Conservation (phyloP, 2,329 filamentous ascomycete genomes). For the Sclerotinia sclerotiorum region DNA sequence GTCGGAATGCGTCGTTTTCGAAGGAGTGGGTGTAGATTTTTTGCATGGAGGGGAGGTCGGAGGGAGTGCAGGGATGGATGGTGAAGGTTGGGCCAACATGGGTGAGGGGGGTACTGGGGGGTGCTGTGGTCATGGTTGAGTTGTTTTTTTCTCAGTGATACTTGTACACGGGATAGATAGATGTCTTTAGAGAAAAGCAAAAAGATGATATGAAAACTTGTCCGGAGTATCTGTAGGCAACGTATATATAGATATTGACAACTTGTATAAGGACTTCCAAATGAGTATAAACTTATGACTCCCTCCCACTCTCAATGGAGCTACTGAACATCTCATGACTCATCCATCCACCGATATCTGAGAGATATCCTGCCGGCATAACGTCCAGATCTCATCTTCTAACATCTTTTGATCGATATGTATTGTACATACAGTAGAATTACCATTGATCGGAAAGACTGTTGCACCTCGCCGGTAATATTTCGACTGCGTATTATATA, state of each 20-base stretch:
- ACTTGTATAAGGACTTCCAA: not conserved
- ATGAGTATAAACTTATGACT: not conserved
- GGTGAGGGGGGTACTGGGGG: slow-evolving; percentile 16
- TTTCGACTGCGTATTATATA: not conserved
- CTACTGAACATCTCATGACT: not conserved
- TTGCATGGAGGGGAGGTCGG: slow-evolving; percentile 39
- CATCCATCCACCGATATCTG: not conserved
- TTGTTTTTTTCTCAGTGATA: not conserved
- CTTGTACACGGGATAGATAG: not conserved
- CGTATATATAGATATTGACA: not conserved
- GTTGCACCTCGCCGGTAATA: not conserved
- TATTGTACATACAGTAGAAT: too few species aligned
- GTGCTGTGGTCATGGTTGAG: not conserved
- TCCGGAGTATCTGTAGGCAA: too few species aligned
- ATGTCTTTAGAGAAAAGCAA: not conserved
- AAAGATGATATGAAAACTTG: not conserved
- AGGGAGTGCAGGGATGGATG: slow-evolving; percentile 30
- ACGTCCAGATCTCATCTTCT: not conserved
- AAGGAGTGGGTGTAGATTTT: slow-evolving; percentile 40
- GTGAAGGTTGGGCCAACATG: slow-evolving; percentile 25
- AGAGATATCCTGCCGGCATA: not conserved
- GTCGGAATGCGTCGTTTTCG: slow-evolving; percentile 35
- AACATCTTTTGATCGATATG: too few species aligned
- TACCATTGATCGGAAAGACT: not conserved
- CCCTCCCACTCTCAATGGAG: not conserved